phyloP scores from a whole-genome alignment of 2,329 filamentous ascomycete genomes.

The Curvularia verruculosa region DNA sequence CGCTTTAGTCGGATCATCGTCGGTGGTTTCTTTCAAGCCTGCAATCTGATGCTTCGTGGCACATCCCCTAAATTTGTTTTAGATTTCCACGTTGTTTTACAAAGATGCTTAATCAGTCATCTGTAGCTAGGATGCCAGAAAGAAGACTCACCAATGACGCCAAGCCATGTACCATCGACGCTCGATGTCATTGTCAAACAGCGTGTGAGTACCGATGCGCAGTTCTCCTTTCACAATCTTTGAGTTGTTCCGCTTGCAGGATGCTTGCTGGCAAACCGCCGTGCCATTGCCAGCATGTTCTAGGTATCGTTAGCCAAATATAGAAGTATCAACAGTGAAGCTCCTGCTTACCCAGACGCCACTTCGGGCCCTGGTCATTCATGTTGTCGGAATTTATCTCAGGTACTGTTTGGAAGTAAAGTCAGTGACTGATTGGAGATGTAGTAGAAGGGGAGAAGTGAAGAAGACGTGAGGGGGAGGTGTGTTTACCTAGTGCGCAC shows the following conservation, averaged over 20 bases:
- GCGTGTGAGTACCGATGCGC: slow-evolving; percentile 67
- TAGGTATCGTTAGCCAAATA: not conserved
- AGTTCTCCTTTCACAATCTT: slow-evolving; percentile 75
- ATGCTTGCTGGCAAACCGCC: slow-evolving; percentile 65
- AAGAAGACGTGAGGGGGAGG: not conserved
- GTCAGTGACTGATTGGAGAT: not conserved
- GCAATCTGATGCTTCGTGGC: slow-evolving; percentile 75
- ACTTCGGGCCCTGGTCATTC: slow-evolving; percentile 20
- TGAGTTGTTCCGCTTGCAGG: slow-evolving; percentile 69
- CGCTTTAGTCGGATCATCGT: slow-evolving; percentile 65
- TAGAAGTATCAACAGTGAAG: not conserved
- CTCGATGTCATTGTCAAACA: slow-evolving; percentile 64
- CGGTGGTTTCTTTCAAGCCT: slow-evolving; percentile 65
- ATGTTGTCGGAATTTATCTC: not conserved
- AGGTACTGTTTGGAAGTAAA: too few relatives aligned
- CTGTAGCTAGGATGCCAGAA: not conserved
- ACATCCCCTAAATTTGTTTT: slow-evolving; percentile 70
- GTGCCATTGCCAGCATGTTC: slow-evolving; percentile 17
- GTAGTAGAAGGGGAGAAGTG: too few relatives aligned
- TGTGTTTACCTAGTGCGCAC: not conserved
- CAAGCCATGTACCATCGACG: slow-evolving; percentile 66
- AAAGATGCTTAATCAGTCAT: too few relatives aligned
- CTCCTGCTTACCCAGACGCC: slow-evolving; percentile 18
- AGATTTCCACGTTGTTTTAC: not conserved
- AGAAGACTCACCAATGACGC: slow-evolving; percentile 78